A percentile compares a stretch with the other conserved stretches of the same genome.
Evolutionary conservation across 257 asterid species (phyloP).

Genomic region (Solanum commersonii): DNA sequence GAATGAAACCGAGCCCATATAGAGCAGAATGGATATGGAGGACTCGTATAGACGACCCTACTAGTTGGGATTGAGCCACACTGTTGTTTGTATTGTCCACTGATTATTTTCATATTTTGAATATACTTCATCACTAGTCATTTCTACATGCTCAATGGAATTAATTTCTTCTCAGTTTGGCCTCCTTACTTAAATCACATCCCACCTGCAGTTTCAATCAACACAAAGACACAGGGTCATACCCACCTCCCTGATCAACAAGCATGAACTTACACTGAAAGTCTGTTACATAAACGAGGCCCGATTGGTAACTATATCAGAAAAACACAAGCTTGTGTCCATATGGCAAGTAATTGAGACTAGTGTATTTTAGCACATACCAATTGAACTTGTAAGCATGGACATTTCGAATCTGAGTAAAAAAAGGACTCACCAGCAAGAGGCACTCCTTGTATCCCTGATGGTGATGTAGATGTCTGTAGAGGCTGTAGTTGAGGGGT

Average conservation of each 20-base stretch:
- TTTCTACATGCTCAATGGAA: background rate
- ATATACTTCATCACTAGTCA: background rate
- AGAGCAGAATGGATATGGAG: background rate
- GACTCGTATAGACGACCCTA: background rate
- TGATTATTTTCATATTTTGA: background rate
- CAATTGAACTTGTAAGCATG: background rate
- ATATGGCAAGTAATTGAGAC: background rate
- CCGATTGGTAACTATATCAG: background rate
- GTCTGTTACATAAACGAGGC: background rate
- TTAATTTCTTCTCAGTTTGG: background rate
- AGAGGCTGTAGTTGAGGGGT: slow-evolving; percentile 22
- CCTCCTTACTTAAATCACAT: background rate
- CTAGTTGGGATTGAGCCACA: background rate
- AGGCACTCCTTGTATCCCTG: slow-evolving; percentile 19
- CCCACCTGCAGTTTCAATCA: background rate
- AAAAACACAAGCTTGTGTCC: background rate
- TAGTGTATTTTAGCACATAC: background rate
- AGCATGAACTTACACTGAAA: background rate
- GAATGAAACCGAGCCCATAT: background rate
- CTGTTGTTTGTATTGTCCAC: background rate
- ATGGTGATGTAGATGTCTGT: slow-evolving; percentile 15
- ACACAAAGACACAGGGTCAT: background rate
- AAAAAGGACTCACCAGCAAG: background rate
- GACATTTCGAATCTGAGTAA: background rate
- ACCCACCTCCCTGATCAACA: background rate